A percentile compares a stretch with the other conserved stretches of the same genome.
phyloP scores from a whole-genome alignment of 148 eudicot species.

The Dysphania ambrosioides region DNA sequence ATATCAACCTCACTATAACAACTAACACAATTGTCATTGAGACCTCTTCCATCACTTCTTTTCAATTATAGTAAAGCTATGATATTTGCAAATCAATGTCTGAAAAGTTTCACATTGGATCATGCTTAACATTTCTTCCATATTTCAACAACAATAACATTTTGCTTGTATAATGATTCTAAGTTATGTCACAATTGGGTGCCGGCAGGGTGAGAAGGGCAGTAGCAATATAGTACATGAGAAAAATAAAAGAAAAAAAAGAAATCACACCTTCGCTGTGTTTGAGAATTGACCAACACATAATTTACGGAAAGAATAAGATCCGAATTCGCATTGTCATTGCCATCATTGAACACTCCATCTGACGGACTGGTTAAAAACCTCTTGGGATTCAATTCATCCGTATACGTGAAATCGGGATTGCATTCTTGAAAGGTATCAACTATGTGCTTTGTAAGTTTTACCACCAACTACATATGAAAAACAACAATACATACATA shows the following conservation, averaged over 20 bases:
- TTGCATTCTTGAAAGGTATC: conserved; percentile 88
- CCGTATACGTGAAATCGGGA: conserved; percentile 64
- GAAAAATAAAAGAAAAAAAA: conserved; percentile 1
- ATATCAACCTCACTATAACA: no score
- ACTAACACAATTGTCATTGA: no score
- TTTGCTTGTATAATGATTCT: background rate
- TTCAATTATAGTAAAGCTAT: background rate
- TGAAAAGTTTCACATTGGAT: background rate
- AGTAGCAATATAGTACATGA: background rate
- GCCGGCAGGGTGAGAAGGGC: background rate
- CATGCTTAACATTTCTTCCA: background rate
- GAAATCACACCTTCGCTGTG: conserved; percentile 53
- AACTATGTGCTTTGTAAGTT: conserved; percentile 84
- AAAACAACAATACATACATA: background rate
- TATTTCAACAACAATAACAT: background rate
- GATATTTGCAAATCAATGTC: background rate
- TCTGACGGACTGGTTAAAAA: conserved; percentile 80
- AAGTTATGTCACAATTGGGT: background rate
- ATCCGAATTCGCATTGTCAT: conserved; percentile 89
- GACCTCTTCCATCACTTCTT: background rate
- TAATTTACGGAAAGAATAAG: conserved; percentile 70
- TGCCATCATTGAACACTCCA: conserved; percentile 85
- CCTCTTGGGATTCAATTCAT: conserved; percentile 77
- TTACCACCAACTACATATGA: conserved; percentile 57
- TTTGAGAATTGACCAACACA: conserved; percentile 52